A percentile compares a stretch with the other conserved stretches of the same genome.
These are phyloP conservation scores for Fomes fomentarius DNA, from an alignment of 1,284 basidiomycete genomes.

Conservation along the genomic window DNA sequence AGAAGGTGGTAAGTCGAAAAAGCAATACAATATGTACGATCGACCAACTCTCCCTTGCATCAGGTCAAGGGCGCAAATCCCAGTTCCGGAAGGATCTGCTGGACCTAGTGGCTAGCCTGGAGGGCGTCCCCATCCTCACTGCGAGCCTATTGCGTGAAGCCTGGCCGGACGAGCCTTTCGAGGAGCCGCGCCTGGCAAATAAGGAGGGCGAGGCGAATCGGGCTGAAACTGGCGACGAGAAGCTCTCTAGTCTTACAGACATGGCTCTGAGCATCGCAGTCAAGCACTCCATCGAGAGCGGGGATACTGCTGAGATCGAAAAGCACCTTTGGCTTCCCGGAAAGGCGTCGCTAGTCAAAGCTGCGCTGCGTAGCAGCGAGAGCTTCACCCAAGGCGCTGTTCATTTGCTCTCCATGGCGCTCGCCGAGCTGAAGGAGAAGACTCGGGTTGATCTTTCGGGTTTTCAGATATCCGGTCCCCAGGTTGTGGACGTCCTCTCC, in stretches of 20 bases:
- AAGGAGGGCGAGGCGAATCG: too few relatives aligned
- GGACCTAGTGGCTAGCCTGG: too few relatives aligned
- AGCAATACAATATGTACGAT: too few relatives aligned
- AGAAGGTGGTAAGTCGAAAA: too few relatives aligned
- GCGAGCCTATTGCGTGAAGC: background rate
- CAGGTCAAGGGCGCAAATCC: too few relatives aligned
- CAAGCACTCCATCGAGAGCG: constrained; percentile 27
- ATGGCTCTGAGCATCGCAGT: constrained; percentile 33
- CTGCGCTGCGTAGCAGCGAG: constrained; percentile 18
- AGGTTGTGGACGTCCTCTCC: constrained; percentile 25
- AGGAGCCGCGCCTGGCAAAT: background rate
- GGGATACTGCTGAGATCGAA: constrained; percentile 29
- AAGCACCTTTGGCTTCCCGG: constrained; percentile 31
- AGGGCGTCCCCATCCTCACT: background rate
- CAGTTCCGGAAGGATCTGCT: too few relatives aligned
- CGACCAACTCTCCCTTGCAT: too few relatives aligned
- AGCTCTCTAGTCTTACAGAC: constrained; percentile 32
- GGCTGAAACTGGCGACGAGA: too few relatives aligned
- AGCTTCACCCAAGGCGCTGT: constrained; percentile 31
- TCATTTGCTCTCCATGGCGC: constrained; percentile 23
- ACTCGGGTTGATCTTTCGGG: constrained; percentile 29
- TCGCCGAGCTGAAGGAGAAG: constrained; percentile 11
- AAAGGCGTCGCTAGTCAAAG: constrained; percentile 24
- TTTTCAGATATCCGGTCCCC: constrained; percentile 24
- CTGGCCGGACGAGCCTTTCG: background rate